Conservation (phyloP, 345 rosid species). For the Eucalyptus grandis region DNA sequence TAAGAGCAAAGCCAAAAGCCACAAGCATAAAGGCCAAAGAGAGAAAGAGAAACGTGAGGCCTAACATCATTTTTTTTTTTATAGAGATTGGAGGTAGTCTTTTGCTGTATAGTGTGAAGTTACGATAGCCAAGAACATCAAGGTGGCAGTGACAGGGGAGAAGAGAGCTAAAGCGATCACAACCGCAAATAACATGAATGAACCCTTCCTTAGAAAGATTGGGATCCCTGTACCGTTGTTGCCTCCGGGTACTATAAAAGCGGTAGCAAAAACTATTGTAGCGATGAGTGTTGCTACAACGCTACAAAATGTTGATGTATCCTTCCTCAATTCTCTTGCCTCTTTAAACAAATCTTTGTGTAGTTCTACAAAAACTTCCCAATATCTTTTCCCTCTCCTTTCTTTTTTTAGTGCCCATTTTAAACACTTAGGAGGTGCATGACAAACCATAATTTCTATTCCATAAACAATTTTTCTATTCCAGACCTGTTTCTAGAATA, state of each 20-base stretch:
- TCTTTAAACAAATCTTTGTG: not conserved
- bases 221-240: not conserved
- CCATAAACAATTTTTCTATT: too few relatives aligned
- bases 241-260: not conserved
- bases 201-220: not conserved
- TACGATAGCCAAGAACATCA: not conserved
- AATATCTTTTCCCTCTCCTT: not conserved
- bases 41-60: not conserved
- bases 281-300: not conserved
- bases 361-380: not conserved
- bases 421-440: too few relatives aligned
- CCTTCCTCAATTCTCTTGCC: not conserved
- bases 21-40: not conserved
- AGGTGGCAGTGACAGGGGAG: not conserved
- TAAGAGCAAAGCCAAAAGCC: not conserved
- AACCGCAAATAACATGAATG: not conserved
- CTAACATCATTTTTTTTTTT: not conserved
- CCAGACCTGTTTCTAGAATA: too few relatives aligned
- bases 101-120: not conserved
- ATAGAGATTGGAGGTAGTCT: not conserved
- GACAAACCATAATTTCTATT: too few relatives aligned
- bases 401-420: not conserved
- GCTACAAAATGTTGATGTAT: not conserved
- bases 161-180: not conserved
- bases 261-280: not conserved